A percentile compares a stretch with the other conserved stretches of the same genome.
These are phyloP conservation scores for Saccharomycopsis hybrid DNA, from an alignment of 1,139 yeast genomes.

Conservation along the genomic window DNA sequence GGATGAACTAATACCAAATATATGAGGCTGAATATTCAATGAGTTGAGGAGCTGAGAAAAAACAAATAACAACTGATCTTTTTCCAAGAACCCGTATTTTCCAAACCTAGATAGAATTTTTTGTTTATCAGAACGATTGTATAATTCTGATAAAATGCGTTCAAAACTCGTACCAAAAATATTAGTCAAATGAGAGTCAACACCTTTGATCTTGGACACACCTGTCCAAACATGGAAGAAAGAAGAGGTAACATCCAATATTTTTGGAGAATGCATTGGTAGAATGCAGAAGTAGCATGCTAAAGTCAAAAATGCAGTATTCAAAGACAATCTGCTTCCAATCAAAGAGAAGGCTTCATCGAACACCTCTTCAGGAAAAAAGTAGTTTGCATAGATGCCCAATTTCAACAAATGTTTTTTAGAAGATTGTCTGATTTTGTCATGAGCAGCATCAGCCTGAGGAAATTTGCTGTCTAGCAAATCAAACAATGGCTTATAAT, in stretches of 20 bases:
- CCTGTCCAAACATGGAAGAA: conserved; percentile 72
- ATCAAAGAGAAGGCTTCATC: conserved; percentile 24
- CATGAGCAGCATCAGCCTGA: conserved; percentile 37
- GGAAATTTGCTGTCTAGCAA: conserved; percentile 45
- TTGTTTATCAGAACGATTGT: conserved; percentile 26
- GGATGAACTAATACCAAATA: conserved; percentile 34
- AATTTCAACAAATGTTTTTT: conserved; percentile 26
- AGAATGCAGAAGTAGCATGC: conserved; percentile 49
- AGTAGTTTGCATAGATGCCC: conserved; percentile 34
- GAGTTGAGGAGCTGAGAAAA: conserved; percentile 42
- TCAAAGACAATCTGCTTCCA: conserved; percentile 40
- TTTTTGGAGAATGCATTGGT: conserved; percentile 36
- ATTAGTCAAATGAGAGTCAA: conserved; percentile 63
- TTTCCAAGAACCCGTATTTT: conserved; percentile 55
- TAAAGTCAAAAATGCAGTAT: conserved; percentile 52
- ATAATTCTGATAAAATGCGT: conserved; percentile 20
- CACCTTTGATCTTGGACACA: conserved; percentile 47
- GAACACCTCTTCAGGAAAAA: conserved; percentile 30
- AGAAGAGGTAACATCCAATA: conserved; percentile 48
- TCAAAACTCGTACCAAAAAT: conserved; percentile 59
- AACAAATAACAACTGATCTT: conserved; percentile 51
- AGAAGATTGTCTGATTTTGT: conserved; percentile 21
- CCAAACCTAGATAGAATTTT: conserved; percentile 29
- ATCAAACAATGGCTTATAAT: conserved; percentile 45
- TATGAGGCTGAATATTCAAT: conserved; percentile 31